phyloP scores from a whole-genome alignment of 2,329 filamentous ascomycete species.

The Myriosclerotinia scirpicola region DNA sequence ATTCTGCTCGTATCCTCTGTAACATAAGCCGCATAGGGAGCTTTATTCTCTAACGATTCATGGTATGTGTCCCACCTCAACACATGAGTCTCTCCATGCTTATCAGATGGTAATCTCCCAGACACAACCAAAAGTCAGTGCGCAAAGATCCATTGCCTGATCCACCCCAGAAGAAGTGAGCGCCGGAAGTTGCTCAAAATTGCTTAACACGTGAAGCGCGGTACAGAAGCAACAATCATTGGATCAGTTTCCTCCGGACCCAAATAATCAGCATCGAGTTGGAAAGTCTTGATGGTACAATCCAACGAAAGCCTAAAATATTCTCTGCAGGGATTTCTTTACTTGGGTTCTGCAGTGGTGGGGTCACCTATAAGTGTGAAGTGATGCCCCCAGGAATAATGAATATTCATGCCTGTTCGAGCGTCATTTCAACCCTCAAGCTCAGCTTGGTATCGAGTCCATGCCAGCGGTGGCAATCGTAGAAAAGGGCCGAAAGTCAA shows the following conservation, averaged over 20 bases:
- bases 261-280: too few relatives aligned
- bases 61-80: conserved; percentile 57
- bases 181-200: conserved; percentile 49
- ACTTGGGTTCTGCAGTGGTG: too few relatives aligned
- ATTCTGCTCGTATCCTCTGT: too few relatives aligned
- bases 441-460: not conserved
- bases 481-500: too few relatives aligned
- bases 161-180: conserved; percentile 61
- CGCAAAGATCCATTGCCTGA: conserved; percentile 50
- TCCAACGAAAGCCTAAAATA: too few relatives aligned
- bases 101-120: conserved; percentile 28
- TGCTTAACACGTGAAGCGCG: conserved; percentile 40
- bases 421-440: conserved; percentile 4
- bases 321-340: too few relatives aligned
- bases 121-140: conserved; percentile 57
- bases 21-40: not conserved
- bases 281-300: too few relatives aligned
- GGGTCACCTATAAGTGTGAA: too few relatives aligned
- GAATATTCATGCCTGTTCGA: not conserved
- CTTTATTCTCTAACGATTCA: conserved; percentile 48
- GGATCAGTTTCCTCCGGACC: too few relatives aligned
- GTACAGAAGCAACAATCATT: conserved; percentile 44
- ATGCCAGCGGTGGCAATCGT: not conserved
- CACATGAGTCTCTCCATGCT: conserved; percentile 43
- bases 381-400: too few relatives aligned